phyloP scores from a whole-genome alignment of 768 basidiomycete genomes.

The Lentinula lateritia region DNA sequence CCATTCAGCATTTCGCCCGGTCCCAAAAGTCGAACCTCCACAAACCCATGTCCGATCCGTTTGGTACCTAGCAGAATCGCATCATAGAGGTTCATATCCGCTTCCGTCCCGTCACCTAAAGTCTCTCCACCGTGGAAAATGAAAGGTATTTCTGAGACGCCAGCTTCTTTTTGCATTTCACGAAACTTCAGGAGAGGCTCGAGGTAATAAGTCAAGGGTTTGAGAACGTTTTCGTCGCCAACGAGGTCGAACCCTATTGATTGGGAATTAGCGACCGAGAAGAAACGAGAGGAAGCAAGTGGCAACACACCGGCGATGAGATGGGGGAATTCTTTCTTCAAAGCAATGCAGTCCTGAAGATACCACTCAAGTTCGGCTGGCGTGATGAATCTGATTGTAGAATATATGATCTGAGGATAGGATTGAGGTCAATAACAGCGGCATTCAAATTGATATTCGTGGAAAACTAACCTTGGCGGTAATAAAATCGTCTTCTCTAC shows the following conservation, averaged over 20 bases:
- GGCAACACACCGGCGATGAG: constrained; percentile 53
- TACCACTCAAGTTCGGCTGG: constrained; percentile 57
- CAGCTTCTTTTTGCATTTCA: constrained; percentile 47
- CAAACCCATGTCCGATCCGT: constrained; percentile 77
- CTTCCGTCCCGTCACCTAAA: constrained; percentile 64
- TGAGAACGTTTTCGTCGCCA: constrained; percentile 61
- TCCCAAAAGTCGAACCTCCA: neutral
- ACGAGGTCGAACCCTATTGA: constrained; percentile 70
- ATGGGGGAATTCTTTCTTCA: constrained; percentile 73
- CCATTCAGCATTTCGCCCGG: neutral
- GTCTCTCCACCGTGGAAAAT: constrained; percentile 82
- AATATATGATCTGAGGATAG: constrained; percentile 58
- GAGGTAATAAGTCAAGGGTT: constrained; percentile 58
- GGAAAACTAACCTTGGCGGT: constrained; percentile 43
- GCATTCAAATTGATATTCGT: neutral
- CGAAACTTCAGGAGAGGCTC: constrained; percentile 56
- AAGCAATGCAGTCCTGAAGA: constrained; percentile 65
- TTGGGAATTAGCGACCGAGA: too few relatives aligned
- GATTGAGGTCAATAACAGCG: neutral
- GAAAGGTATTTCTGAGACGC: constrained; percentile 60
- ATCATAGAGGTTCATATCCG: constrained; percentile 73
- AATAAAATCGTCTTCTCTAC: constrained; percentile 56
- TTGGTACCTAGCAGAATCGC: constrained; percentile 74
- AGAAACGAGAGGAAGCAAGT: too few relatives aligned
- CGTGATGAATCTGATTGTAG: constrained; percentile 51